phyloP scores from a whole-genome alignment of 2,329 filamentous ascomycete species.

The Dichotomopilus funicola region DNA sequence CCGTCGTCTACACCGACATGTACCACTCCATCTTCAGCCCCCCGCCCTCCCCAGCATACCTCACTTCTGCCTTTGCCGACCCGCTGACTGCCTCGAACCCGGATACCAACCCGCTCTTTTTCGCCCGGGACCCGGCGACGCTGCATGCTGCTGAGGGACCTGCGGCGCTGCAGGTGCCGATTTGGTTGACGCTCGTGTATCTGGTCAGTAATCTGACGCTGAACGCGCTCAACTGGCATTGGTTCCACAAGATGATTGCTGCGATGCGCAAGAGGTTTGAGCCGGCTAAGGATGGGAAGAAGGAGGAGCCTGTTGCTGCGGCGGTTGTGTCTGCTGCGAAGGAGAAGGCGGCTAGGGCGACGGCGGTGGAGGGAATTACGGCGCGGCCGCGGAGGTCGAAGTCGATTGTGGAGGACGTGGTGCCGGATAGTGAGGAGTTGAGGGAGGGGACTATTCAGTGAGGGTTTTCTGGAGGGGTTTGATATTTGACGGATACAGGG shows the following conservation, averaged over 20 bases:
- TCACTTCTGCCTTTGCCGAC: conserved; percentile 29
- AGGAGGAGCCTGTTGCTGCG: conserved; percentile 14
- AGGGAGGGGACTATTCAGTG: conserved; percentile 25
- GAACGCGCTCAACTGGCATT: conserved; percentile 73
- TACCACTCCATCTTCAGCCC: conserved; percentile 47
- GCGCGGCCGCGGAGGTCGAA: conserved; percentile 11
- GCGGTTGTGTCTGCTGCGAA: background rate
- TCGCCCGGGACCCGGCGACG: conserved; percentile 35
- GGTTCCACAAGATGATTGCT: conserved; percentile 82
- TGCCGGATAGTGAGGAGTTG: conserved; percentile 25
- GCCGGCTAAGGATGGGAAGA: conserved; percentile 34
- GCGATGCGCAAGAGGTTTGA: conserved; percentile 72
- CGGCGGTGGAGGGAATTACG: conserved; percentile 7
- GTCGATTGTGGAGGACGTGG: conserved; percentile 22
- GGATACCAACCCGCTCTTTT: conserved; percentile 43
- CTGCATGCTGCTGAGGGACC: too few species aligned
- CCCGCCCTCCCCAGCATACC: conserved; percentile 29
- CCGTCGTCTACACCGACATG: conserved; percentile 64
- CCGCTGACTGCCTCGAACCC: conserved; percentile 30
- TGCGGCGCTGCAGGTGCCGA: conserved; percentile 45
- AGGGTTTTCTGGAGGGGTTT: background rate
- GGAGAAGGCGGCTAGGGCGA: background rate
- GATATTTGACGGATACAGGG: background rate
- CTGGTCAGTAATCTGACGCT: conserved; percentile 63
- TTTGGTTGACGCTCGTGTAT: conserved; percentile 65